These are phyloP conservation scores for Chalciporus sphaerocephalus DNA, from an alignment of 768 basidiomycete genomes.

Conservation along the genomic window DNA sequence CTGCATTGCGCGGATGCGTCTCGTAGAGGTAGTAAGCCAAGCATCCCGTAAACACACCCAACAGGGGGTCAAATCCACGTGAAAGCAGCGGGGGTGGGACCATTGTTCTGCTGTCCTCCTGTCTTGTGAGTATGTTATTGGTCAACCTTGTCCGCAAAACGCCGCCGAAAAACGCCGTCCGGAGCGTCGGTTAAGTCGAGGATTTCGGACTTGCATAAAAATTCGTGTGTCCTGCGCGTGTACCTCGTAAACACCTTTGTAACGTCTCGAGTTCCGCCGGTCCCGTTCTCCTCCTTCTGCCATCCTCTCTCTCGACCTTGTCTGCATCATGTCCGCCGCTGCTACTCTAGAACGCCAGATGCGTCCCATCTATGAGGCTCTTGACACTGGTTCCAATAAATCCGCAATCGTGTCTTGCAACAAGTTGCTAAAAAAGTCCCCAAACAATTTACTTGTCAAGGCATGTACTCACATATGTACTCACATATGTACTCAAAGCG, in stretches of 20 bases:
- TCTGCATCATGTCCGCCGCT: constrained; percentile 42
- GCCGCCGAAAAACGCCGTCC: constrained; percentile 25
- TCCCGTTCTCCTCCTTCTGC: constrained; percentile 5
- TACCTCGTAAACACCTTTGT: constrained; percentile 3
- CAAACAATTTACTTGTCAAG: constrained; percentile 68
- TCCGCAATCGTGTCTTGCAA: constrained; percentile 81
- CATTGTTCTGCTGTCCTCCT: constrained; percentile 26
- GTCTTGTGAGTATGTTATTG: background rate
- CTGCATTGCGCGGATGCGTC: constrained; percentile 68
- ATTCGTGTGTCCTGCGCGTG: constrained; percentile 14
- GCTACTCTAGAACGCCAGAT: constrained; percentile 75
- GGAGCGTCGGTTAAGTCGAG: constrained; percentile 24
- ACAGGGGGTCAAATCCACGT: constrained; percentile 56
- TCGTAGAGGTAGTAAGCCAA: constrained; percentile 80
- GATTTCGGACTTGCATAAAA: constrained; percentile 20
- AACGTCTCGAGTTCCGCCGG: background rate
- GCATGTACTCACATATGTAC: constrained; percentile 30
- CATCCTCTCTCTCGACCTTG: background rate
- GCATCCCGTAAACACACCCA: constrained; percentile 75
- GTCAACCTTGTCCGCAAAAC: constrained; percentile 9
- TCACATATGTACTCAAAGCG: too few species aligned
- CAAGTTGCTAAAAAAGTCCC: constrained; percentile 83
- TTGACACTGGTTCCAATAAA: constrained; percentile 85
- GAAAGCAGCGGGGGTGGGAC: constrained; percentile 38
- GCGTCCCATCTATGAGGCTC: constrained; percentile 81